Evolutionary conservation across 805 yeast species (phyloP).

Genomic region (Yarrowia keelungensis): DNA sequence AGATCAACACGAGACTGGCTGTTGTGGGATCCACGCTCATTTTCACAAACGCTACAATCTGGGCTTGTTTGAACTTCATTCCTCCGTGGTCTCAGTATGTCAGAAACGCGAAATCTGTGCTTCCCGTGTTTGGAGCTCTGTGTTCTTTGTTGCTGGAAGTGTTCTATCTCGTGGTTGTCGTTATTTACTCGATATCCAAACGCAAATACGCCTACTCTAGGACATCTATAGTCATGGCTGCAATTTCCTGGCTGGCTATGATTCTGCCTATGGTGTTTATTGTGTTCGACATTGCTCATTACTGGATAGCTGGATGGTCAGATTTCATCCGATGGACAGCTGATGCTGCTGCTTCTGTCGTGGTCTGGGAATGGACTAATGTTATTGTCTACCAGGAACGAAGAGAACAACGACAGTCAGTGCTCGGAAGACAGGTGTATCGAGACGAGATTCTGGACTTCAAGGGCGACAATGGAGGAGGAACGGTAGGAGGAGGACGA

Average conservation of each 20-base stretch:
- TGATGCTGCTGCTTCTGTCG: conserved; percentile 59
- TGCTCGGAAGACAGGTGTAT: conserved; percentile 66
- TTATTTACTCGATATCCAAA: conserved; percentile 54
- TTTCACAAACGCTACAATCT: conserved; percentile 47
- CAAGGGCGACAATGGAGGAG: conserved; percentile 39
- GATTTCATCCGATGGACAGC: conserved; percentile 56
- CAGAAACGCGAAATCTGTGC: conserved; percentile 45
- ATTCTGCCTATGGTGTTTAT: conserved; percentile 52
- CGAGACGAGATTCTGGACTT: conserved; percentile 49
- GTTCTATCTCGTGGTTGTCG: conserved; percentile 49
- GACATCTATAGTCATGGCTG: conserved; percentile 58
- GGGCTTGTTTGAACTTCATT: conserved; percentile 43
- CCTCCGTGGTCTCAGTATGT: conserved; percentile 37
- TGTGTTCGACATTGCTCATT: conserved; percentile 51
- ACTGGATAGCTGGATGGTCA: conserved; percentile 60
- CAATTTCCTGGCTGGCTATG: conserved; percentile 54
- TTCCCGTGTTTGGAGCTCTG: conserved; percentile 48
- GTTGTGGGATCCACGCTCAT: conserved; percentile 50
- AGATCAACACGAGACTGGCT: conserved; percentile 49
- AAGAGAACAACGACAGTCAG: conserved; percentile 60
- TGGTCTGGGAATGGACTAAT: conserved; percentile 72
- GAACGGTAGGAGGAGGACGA: conserved; percentile 13
- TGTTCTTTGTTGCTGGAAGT: conserved; percentile 45
- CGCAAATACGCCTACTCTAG: conserved; percentile 56
- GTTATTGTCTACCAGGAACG: conserved; percentile 60